Conservation (phyloP, 148 eudicot species). For the Camellia granthamiana region DNA sequence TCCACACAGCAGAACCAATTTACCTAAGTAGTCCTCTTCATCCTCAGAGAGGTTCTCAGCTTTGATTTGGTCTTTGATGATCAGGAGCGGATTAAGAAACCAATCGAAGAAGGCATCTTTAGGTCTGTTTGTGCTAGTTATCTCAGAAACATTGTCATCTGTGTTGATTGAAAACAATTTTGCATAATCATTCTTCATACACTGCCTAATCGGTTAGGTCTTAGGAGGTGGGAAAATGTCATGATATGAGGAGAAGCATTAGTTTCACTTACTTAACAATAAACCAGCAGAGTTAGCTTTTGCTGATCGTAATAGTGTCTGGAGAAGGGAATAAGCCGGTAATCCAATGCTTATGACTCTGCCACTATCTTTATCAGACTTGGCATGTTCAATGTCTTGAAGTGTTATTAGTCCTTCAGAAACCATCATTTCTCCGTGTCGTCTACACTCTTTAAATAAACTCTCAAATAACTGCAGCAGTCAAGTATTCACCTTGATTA, state of each 20-base stretch:
- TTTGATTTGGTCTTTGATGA: conserved; percentile 86
- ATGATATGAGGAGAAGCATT: not conserved
- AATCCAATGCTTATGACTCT: conserved; percentile 66
- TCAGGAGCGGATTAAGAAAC: conserved; percentile 82
- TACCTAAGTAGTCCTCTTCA: conserved; percentile 72
- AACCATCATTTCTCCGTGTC: conserved; percentile 58
- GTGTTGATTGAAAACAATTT: conserved; percentile 16
- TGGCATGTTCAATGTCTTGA: conserved; percentile 77
- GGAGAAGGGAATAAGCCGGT: conserved; percentile 76
- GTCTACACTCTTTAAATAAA: conserved; percentile 57
- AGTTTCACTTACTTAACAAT: conserved; percentile 56
- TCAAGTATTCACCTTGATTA: conserved; percentile 8
- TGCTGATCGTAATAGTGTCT: conserved; percentile 68
- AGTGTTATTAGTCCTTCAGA: conserved; percentile 60
- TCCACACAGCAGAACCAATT: conserved; percentile 57
- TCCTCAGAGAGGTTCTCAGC: conserved; percentile 66
- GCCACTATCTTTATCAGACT: conserved; percentile 46
- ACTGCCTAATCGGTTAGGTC: not conserved
- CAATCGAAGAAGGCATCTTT: conserved; percentile 76
- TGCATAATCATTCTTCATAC: not conserved
- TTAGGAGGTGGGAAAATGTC: not conserved
- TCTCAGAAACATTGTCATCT: conserved; percentile 70
- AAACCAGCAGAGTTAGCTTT: conserved; percentile 66
- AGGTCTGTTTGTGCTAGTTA: conserved; percentile 76
- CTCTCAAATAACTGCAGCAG: conserved; percentile 56